Conservation (phyloP, 306 rosid species). For the Geum urbanum region DNA sequence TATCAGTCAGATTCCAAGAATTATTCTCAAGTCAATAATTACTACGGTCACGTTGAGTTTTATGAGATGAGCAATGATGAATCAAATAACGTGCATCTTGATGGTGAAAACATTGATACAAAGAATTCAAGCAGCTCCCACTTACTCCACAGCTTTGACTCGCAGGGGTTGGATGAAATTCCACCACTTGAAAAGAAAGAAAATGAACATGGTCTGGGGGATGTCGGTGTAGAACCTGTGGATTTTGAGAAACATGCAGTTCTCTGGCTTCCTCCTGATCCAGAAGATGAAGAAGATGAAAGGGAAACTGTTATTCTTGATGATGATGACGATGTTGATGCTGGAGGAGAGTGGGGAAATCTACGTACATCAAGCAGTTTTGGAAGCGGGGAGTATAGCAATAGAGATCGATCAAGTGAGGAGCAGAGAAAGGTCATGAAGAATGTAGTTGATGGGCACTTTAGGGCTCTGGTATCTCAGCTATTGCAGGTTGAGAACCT, state of each 20-base stretch:
- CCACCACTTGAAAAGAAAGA: slow-evolving; percentile 36
- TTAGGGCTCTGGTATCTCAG: slow-evolving; percentile 90
- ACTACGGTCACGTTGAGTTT: slow-evolving; percentile 50
- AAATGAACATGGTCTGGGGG: slow-evolving; percentile 52
- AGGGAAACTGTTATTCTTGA: slow-evolving; percentile 56
- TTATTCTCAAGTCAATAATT: slow-evolving; percentile 50
- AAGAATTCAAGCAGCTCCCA: slow-evolving; percentile 39
- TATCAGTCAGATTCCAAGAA: slow-evolving; percentile 54
- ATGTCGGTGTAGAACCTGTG: slow-evolving; percentile 63
- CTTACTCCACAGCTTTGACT: slow-evolving; percentile 40
- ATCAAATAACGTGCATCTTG: slow-evolving; percentile 46
- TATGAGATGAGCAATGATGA: slow-evolving; percentile 49
- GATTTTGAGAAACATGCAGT: slow-evolving; percentile 91
- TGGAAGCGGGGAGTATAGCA: slow-evolving; percentile 68
- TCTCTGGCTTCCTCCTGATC: slow-evolving; percentile 98
- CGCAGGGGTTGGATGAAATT: slow-evolving; percentile 46
- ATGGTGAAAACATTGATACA: slow-evolving; percentile 38
- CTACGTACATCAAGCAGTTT: slow-evolving; percentile 59
- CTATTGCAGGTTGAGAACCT: slow-evolving; percentile 83
- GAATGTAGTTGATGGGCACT: slow-evolving; percentile 91
- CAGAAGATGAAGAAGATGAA: slow-evolving; percentile 94
- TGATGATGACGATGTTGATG: slow-evolving; percentile 72
- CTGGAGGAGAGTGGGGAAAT: slow-evolving; percentile 74
- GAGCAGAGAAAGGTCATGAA: slow-evolving; percentile 69
- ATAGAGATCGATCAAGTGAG: slow-evolving; percentile 63